Percentiles rank a stretch among this genome's conserved stretches.
These are phyloP conservation scores for Cryptococcus amylolentus DNA, from an alignment of 1,284 basidiomycete species.

Conservation along the genomic window DNA sequence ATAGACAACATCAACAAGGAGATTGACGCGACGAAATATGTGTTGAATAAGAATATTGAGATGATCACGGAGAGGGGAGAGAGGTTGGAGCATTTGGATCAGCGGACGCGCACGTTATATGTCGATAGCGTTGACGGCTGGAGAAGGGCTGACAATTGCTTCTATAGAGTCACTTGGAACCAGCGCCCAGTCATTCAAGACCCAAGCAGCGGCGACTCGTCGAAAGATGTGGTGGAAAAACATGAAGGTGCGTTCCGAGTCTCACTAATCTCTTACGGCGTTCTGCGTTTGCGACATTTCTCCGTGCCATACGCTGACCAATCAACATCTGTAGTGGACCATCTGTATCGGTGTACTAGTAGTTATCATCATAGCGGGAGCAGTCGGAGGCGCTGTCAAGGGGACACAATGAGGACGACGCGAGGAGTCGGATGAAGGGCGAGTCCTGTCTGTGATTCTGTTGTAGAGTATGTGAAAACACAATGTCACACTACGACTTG, in stretches of 20 bases:
- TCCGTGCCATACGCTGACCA: too few species aligned
- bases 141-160: neutral
- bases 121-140: neutral
- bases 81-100: conserved; percentile 21
- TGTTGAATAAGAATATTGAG: conserved; percentile 24
- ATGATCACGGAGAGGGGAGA: conserved; percentile 24
- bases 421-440: too few species aligned
- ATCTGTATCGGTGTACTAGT: conserved; percentile 23
- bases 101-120: conserved; percentile 23
- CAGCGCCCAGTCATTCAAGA: conserved; percentile 17
- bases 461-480: too few species aligned
- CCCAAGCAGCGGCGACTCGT: conserved; percentile 16
- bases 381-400: conserved; percentile 23
- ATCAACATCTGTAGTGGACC: conserved; percentile 22
- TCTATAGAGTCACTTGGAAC: conserved; percentile 20
- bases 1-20: conserved; percentile 17
- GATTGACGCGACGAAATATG: conserved; percentile 16
- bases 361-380: conserved; percentile 23
- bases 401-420: conserved; percentile 7
- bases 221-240: conserved; percentile 37
- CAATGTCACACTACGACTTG: too few species aligned
- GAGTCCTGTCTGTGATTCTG: too few species aligned
- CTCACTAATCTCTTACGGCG: too few species aligned
- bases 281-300: too few species aligned
- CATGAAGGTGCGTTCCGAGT: conserved; percentile 22